Evolutionary conservation across 371 early-diverging fungal species (phyloP).

Genomic region (Lichtheimia corymbifera): DNA sequence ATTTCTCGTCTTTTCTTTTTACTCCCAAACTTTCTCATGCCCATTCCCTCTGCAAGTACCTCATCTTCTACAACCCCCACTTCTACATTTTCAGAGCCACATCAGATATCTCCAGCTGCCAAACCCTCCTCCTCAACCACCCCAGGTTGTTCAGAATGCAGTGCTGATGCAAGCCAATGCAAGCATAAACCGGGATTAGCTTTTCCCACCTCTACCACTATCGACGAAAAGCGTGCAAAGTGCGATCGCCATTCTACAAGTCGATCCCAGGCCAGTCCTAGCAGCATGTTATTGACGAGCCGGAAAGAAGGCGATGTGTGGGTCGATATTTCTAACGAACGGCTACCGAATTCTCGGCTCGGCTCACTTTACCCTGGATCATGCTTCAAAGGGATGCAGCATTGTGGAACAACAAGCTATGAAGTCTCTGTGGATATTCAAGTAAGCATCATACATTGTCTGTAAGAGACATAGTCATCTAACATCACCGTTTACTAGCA

Average conservation of each 20-base stretch:
- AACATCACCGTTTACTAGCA: conserved; percentile 43
- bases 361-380: conserved; percentile 61
- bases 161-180: too few relatives aligned
- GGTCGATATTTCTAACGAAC: conserved; percentile 29
- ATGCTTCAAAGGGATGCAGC: conserved; percentile 67
- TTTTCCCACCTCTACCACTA: too few relatives aligned
- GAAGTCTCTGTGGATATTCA: conserved; percentile 72
- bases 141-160: too few relatives aligned
- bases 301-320: conserved; percentile 25
- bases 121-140: too few relatives aligned
- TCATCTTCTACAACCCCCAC: conserved; percentile 5
- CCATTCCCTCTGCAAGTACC: conserved; percentile 10
- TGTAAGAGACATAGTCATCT: neutral
- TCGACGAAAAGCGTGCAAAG: too few relatives aligned
- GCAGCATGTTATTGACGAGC: conserved; percentile 11
- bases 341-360: conserved; percentile 21
- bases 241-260: too few relatives aligned
- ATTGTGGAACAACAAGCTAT: conserved; percentile 60
- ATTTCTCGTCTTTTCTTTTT: too few relatives aligned
- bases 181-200: too few relatives aligned
- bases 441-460: conserved; percentile 34
- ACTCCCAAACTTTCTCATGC: neutral
- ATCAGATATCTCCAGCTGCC: too few relatives aligned
- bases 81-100: neutral
- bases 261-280: neutral